Percentiles rank a stretch among this genome's conserved stretches.
phyloP scores from a whole-genome alignment of 2,329 filamentous ascomycete species.

The Alternaria incomplexa region DNA sequence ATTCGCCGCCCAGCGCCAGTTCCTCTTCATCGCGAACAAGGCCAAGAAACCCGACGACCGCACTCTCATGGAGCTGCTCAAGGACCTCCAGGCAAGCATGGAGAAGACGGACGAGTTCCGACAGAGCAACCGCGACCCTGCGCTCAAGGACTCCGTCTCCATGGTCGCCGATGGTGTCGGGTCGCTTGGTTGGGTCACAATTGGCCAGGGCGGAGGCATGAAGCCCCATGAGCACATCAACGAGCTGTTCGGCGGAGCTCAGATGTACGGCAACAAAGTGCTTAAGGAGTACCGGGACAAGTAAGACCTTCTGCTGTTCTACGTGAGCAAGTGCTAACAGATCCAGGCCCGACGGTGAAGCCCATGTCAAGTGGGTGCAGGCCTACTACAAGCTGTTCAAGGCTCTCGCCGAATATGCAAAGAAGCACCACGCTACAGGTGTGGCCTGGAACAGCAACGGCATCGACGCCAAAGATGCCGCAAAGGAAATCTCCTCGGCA shows the following conservation, averaged over 20 bases:
- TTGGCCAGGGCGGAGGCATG: conserved; percentile 61
- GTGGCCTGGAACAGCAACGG: conserved; percentile 86
- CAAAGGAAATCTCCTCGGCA: conserved; percentile 63
- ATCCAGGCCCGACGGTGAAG: conserved; percentile 65
- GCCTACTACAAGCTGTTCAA: conserved; percentile 92
- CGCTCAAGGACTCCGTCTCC: conserved; percentile 80
- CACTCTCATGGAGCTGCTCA: conserved; percentile 77
- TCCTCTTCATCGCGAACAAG: conserved; percentile 86
- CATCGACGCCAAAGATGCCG: conserved; percentile 72
- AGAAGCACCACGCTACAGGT: conserved; percentile 79
- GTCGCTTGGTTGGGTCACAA: conserved; percentile 87
- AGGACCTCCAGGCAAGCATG: conserved; percentile 84
- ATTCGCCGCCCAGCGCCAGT: conserved; percentile 85
- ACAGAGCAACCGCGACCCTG: conserved; percentile 77
- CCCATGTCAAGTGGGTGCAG: conserved; percentile 86
- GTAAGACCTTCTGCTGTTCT: conserved; percentile 51
- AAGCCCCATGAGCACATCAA: conserved; percentile 86
- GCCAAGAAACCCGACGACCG: conserved; percentile 86
- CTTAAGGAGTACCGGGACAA: conserved; percentile 88
- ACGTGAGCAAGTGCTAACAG: conserved; percentile 18
- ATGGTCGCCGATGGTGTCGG: conserved; percentile 90
- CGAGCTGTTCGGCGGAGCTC: conserved; percentile 80
- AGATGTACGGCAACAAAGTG: conserved; percentile 95
- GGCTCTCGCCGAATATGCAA: conserved; percentile 81
- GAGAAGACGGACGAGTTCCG: conserved; percentile 80